Percentiles rank a stretch among this genome's conserved stretches.
Evolutionary conservation across 2,329 filamentous ascomycete genomes (phyloP).

Genomic region (Penicillium brasilianum): DNA sequence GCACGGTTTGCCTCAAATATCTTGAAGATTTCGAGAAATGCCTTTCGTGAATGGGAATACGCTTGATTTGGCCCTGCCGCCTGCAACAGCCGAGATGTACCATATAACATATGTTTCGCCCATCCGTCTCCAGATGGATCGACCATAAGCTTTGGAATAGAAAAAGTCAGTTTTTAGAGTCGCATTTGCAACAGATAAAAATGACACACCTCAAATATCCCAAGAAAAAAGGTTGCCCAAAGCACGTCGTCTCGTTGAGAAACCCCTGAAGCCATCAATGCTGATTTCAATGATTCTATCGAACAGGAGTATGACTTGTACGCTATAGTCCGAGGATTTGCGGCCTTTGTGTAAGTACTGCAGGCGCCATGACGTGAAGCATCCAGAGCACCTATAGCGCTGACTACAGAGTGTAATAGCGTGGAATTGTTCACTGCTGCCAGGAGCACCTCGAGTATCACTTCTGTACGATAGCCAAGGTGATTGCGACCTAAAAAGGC

Average conservation of each 20-base stretch:
- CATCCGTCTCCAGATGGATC: conserved; percentile 12
- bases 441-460: background rate
- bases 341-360: background rate
- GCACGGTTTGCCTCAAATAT: conserved; percentile 2
- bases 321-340: background rate
- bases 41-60: background rate
- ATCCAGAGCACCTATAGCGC: conserved; percentile 5
- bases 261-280: background rate
- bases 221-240: conserved; percentile 6
- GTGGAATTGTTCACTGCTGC: background rate
- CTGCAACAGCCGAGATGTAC: conserved; percentile 17
- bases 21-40: background rate
- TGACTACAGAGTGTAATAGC: background rate
- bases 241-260: background rate
- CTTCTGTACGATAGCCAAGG: background rate
- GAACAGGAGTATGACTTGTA: background rate
- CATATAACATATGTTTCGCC: conserved; percentile 17
- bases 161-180: background rate
- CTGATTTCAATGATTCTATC: background rate
- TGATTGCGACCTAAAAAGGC: conserved; percentile 2
- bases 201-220: background rate
- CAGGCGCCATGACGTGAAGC: background rate
- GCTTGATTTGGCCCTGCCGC: background rate
- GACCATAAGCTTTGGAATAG: background rate
- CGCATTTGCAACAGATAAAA: background rate